Percentiles rank a stretch among this genome's conserved stretches.
These are phyloP conservation scores for Helicostylum pulchrum DNA, from an alignment of 192 early-diverging fungal species.

Conservation along the genomic window DNA sequence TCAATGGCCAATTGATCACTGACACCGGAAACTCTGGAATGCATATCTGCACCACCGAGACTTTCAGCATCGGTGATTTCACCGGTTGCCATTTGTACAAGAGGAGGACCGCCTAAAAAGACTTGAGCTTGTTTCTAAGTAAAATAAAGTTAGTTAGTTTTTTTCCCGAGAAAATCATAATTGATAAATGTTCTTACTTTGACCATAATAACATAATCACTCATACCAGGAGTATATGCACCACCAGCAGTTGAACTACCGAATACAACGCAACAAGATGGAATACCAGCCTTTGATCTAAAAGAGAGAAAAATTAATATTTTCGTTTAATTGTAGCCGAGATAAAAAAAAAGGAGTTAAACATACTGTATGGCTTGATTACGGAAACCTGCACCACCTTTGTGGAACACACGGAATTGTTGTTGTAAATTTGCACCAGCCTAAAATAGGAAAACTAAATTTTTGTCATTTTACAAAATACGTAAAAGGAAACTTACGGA, in stretches of 20 bases:
- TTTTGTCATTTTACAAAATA: neutral
- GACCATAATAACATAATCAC: conserved; percentile 65
- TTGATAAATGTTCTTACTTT: conserved; percentile 35
- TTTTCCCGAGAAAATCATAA: neutral
- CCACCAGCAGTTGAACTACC: conserved; percentile 67
- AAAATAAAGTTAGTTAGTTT: neutral
- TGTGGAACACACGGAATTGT: conserved; percentile 63
- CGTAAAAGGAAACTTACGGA: conserved; percentile 36
- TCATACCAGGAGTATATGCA: conserved; percentile 63
- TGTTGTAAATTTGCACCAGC: conserved; percentile 65
- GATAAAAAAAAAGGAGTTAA: neutral
- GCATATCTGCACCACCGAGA: conserved; percentile 69
- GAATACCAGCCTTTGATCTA: conserved; percentile 59
- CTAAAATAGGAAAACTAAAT: conserved; percentile 23
- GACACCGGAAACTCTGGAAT: conserved; percentile 60
- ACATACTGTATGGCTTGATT: conserved; percentile 48
- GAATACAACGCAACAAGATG: conserved; percentile 62
- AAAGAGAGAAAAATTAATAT: too few relatives aligned
- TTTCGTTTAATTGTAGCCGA: neutral
- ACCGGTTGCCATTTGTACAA: conserved; percentile 69
- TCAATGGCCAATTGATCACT: conserved; percentile 61
- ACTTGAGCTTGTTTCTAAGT: conserved; percentile 58
- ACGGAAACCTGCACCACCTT: conserved; percentile 60
- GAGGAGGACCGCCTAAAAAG: conserved; percentile 64
- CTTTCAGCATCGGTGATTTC: conserved; percentile 62